Evolutionary conservation across 108 stramenopile species (phyloP), one percentile per base, ranked within the genome.

Genomic region (Skeletonema potamos): DNA sequence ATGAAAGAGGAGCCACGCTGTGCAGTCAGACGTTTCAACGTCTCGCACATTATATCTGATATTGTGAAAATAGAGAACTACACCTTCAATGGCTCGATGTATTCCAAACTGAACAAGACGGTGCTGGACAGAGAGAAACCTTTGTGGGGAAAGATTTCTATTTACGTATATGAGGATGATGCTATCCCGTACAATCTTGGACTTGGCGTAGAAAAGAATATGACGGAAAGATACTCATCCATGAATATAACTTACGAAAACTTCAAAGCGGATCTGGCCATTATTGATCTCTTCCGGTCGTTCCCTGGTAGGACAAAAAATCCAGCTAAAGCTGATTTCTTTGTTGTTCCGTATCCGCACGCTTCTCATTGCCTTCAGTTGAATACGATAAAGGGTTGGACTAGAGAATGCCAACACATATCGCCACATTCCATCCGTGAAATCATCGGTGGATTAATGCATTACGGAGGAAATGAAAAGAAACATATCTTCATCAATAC

Each of bases 301-400:
- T 67, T 30, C n/a, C 66, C 66, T n/a, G 66, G 66, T 17, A 67
- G 66, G 30, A 67, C 66, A 8, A 7, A 55, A 26, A 64, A 82
- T 73, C 70, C 74, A 5, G 4, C 24, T 10, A 17, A 62, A 20
- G 75, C 81, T 3, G 70, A 82, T 24, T 28, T 76, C 1, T 82
- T 76, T 56, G 64, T 82, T 11, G 81, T 82, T 3, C 75, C 81
- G 4, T 82, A 77, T 43, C 70, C 70, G 13, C 76, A 76, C 41
- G 66, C 44, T 8, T 67, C 69, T 13, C 81, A 82, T 48, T 82
- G 81, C 27, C 15, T 66, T 41, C 28, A 30, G 28, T 12, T 27
- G 27, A 46, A 26, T 15, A 44, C 43, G 1, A 1, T 10, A 28
- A 12, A 8, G n/a, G 24, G 6, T 34, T 67, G 66, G 66, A 3